A percentile compares a stretch with the other conserved stretches of the same genome.
Evolutionary conservation across 768 basidiomycete species (phyloP).

Genomic region (Lactarius hatsudake): DNA sequence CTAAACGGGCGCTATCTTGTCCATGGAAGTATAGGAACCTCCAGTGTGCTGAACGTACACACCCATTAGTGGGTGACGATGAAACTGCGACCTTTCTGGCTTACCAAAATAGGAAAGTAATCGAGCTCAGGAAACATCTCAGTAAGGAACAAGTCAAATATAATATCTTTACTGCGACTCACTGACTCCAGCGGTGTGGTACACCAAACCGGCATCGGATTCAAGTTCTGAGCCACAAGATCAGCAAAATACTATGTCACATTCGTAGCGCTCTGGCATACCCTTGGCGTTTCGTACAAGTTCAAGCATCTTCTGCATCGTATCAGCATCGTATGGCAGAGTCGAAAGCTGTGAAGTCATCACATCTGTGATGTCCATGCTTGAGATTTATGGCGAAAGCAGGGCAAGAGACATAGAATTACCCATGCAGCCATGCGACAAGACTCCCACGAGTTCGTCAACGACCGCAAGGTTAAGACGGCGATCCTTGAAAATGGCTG

Average conservation of each 20-base stretch:
- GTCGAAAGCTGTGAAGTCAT: neutral
- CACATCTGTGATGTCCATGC: neutral
- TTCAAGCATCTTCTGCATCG: neutral
- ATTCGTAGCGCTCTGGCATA: neutral
- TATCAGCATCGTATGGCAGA: neutral
- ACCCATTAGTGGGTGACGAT: no score
- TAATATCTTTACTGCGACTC: neutral
- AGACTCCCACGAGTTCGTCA: slow-evolving; percentile 36
- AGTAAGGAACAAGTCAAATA: neutral
- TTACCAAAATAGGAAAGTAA: neutral
- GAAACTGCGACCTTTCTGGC: neutral
- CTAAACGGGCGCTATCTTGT: neutral
- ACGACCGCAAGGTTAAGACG: slow-evolving; percentile 11
- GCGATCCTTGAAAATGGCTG: neutral
- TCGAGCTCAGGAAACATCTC: neutral
- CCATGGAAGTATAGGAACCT: slow-evolving; percentile 1
- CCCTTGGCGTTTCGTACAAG: neutral
- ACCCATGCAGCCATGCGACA: slow-evolving; percentile 36
- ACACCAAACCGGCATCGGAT: neutral
- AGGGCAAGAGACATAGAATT: neutral
- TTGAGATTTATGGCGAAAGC: neutral
- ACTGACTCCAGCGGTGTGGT: neutral
- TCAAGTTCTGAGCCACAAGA: neutral
- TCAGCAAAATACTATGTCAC: neutral
- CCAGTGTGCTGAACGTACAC: neutral